A percentile compares a stretch with the other conserved stretches of the same genome.
Conservation (phyloP, 176 grass and related monocot species). For the Zizania latifolia region DNA sequence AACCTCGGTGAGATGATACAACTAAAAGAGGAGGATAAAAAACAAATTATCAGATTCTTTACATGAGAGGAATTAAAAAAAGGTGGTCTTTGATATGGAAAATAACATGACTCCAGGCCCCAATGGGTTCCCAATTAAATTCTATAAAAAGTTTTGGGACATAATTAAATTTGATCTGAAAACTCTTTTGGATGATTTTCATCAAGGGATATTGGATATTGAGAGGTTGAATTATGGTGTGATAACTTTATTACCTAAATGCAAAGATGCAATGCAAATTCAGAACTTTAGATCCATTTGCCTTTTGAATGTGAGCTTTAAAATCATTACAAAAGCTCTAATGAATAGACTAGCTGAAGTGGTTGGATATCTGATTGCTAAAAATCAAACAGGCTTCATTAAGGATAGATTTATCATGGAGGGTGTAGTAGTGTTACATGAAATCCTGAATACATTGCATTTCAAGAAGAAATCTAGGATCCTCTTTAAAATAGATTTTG, state of each 20-base stretch:
- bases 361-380: not conserved
- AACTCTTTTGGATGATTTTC: accelerated
- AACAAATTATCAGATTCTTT: not conserved
- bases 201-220: accelerated
- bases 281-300: too few species aligned
- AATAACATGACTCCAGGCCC: not conserved
- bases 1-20: too few species aligned
- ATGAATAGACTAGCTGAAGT: not conserved
- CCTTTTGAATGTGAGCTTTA: not conserved
- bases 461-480: too few species aligned
- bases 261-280: too few species aligned
- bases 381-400: too few species aligned
- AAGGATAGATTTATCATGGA: too few species aligned
- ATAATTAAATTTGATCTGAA: not conserved
- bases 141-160: too few species aligned
- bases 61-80: not conserved
- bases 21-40: too few species aligned
- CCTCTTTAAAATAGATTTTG: too few species aligned
- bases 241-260: too few species aligned
- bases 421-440: too few species aligned
- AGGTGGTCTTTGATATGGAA: not conserved
- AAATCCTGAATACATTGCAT: too few species aligned
- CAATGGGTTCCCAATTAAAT: not conserved
- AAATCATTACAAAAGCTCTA: not conserved
- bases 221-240: not conserved